These are phyloP conservation scores for Pholiota microspora DNA, from an alignment of 768 basidiomycete genomes.

Conservation along the genomic window DNA sequence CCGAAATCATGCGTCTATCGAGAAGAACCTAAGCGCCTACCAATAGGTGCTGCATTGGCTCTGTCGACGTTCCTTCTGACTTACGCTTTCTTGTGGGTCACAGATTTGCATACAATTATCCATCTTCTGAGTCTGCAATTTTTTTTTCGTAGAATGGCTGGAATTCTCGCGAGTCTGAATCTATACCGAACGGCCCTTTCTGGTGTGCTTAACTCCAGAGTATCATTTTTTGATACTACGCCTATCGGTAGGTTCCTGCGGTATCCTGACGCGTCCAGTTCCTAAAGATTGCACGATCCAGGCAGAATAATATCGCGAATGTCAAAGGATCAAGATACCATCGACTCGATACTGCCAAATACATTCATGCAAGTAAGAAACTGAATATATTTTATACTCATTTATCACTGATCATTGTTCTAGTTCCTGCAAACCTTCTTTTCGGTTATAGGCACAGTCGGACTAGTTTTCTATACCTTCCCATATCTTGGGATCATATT, in stretches of 20 bases:
- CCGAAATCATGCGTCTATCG: too few species aligned
- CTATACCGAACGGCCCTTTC: conserved; percentile 56
- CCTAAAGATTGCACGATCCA: conserved; percentile 22
- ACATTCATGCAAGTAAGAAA: conserved; percentile 42
- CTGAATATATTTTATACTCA: not conserved
- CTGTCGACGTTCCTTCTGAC: conserved; percentile 50
- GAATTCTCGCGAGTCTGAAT: conserved; percentile 39
- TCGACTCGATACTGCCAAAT: conserved; percentile 49
- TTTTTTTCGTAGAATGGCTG: conserved; percentile 28
- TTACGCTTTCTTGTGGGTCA: conserved; percentile 47
- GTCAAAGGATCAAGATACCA: conserved; percentile 60
- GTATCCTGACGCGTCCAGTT: not conserved
- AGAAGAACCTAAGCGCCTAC: not conserved
- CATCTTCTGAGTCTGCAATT: not conserved
- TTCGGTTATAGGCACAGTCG: conserved; percentile 53
- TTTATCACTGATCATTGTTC: not conserved
- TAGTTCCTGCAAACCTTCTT: conserved; percentile 41
- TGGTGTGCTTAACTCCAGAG: conserved; percentile 57
- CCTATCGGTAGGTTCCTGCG: conserved; percentile 46
- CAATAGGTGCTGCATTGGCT: conserved; percentile 44
- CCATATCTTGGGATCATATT: conserved; percentile 68
- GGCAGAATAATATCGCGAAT: conserved; percentile 57
- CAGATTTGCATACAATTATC: not conserved
- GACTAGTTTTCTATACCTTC: conserved; percentile 64
- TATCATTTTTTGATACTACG: conserved; percentile 73